Percentiles rank a stretch among this genome's conserved stretches.
Conservation (phyloP, 306 rosid species). For the Vigna trinervia region DNA sequence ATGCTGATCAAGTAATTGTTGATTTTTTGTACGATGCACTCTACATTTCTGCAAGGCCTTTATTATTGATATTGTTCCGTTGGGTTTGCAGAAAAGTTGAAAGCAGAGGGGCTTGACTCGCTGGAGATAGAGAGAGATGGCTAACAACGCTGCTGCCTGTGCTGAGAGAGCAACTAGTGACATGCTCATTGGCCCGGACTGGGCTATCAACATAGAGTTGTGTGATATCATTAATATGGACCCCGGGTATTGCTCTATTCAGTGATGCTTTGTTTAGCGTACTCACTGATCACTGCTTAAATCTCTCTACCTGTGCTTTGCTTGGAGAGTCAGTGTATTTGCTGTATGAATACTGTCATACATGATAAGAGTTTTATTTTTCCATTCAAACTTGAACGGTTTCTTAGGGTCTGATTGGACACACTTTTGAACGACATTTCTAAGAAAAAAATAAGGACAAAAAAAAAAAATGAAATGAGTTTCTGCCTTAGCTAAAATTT, state of each 20-base stretch:
- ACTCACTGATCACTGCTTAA: background rate
- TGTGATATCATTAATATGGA: slow-evolving; percentile 89
- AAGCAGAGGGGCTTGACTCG: slow-evolving; percentile 39
- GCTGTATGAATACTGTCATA: background rate
- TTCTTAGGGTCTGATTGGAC: background rate
- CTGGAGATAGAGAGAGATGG: slow-evolving; percentile 56
- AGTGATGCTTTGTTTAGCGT: background rate
- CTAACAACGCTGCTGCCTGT: slow-evolving; percentile 77
- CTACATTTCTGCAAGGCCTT: background rate
- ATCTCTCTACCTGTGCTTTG: slow-evolving; percentile 4
- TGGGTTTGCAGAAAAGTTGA: slow-evolving; percentile 41
- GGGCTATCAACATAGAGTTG: slow-evolving; percentile 93
- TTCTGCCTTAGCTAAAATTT: too few species aligned
- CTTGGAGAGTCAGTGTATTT: background rate
- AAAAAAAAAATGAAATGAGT: too few species aligned
- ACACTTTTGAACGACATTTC: too few species aligned
- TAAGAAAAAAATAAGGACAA: too few species aligned
- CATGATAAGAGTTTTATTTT: background rate
- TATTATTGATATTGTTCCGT: slow-evolving; percentile 16
- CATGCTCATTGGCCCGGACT: slow-evolving; percentile 93
- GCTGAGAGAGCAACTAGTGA: slow-evolving; percentile 98
- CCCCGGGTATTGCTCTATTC: slow-evolving; percentile 70
- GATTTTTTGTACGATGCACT: background rate
- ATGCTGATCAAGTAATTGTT: background rate
- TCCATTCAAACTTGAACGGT: background rate